Percentiles rank a stretch among this genome's conserved stretches.
These are phyloP conservation scores for Ceratobasidium sp. DNA, from an alignment of 1,284 basidiomycete species.

Conservation along the genomic window DNA sequence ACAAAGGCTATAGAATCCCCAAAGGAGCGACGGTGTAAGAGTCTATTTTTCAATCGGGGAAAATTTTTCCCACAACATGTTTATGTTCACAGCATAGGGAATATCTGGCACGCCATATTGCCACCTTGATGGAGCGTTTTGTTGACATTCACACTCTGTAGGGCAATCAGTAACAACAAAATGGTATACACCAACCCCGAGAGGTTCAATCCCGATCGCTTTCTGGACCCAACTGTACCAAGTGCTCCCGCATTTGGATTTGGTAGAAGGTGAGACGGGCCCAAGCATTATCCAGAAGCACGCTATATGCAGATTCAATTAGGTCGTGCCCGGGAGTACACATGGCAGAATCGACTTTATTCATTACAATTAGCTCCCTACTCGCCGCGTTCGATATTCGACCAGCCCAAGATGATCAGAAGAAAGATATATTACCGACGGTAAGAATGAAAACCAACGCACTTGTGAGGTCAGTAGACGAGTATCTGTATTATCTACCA, in stretches of 20 bases:
- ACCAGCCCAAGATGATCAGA: not conserved
- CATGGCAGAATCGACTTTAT: slow-evolving; percentile 32
- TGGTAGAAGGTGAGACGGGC: slow-evolving; percentile 17
- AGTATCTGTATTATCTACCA: not conserved
- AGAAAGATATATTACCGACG: not conserved
- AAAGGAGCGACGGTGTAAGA: slow-evolving; percentile 48
- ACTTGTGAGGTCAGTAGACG: slow-evolving; percentile 14
- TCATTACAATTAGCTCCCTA: slow-evolving; percentile 18
- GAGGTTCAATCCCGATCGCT: slow-evolving; percentile 50
- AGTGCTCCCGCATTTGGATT: slow-evolving; percentile 25
- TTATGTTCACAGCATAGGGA: slow-evolving; percentile 37
- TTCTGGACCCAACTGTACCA: slow-evolving; percentile 36
- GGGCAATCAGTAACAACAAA: slow-evolving; percentile 46
- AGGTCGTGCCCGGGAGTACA: slow-evolving; percentile 34
- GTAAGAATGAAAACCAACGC: slow-evolving; percentile 13
- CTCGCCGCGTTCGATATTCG: slow-evolving; percentile 16
- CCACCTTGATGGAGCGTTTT: not conserved
- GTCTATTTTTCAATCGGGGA: not conserved
- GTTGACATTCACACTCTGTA: not conserved
- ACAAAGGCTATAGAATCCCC: slow-evolving; percentile 49
- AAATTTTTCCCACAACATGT: not conserved
- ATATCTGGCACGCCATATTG: slow-evolving; percentile 45
- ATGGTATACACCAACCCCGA: slow-evolving; percentile 46
- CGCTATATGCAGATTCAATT: slow-evolving; percentile 3
- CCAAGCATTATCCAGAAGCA: not conserved